Conservation (phyloP, 192 early-diverging fungal genomes). For the Coemansia sp. region DNA sequence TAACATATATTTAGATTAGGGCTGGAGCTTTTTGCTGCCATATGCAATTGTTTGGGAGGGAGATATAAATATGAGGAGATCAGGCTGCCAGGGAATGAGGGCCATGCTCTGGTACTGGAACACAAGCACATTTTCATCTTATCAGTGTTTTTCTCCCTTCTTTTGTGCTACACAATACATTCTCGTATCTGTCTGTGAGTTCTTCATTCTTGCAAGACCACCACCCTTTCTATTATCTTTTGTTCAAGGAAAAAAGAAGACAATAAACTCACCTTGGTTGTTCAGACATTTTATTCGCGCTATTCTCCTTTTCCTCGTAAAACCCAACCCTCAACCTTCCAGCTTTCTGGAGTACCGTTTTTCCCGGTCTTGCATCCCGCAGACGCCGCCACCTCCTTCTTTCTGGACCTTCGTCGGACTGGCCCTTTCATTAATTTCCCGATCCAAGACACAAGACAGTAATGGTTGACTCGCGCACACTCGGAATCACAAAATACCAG, state of each 20-base stretch:
- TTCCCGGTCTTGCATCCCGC: not conserved
- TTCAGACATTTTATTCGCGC: not conserved
- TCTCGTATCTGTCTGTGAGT: not conserved
- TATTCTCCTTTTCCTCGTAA: not conserved
- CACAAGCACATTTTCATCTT: not conserved
- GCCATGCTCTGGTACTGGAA: not conserved
- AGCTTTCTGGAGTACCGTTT: not conserved
- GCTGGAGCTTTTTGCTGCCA: not conserved
- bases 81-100: not conserved
- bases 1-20: not conserved
- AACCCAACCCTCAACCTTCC: not conserved
- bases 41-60: not conserved
- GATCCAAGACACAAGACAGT: not conserved
- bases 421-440: not conserved
- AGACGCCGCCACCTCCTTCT: not conserved
- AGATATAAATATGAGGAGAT: not conserved
- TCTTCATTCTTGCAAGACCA: not conserved
- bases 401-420: not conserved
- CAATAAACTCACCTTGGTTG: not conserved
- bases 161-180: conserved; percentile 1
- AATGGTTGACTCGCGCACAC: conserved; percentile 55
- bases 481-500: conserved; percentile 54
- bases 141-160: not conserved
- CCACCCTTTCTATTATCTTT: not conserved
- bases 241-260: not conserved